Conservation (phyloP, 2,329 filamentous ascomycete species). For the Chalaropsis ovoidea region DNA sequence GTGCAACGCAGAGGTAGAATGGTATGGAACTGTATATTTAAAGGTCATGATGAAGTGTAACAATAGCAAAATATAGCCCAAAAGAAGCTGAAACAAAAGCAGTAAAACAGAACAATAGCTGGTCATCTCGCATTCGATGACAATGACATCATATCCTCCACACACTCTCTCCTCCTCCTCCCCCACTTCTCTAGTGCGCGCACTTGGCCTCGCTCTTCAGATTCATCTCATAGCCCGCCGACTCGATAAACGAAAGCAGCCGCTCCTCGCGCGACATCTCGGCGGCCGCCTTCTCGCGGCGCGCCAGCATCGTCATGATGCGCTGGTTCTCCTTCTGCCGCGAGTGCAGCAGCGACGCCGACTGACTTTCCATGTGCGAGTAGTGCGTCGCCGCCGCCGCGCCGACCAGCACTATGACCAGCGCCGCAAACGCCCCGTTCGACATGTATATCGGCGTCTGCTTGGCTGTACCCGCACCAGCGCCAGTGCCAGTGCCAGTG, state of each 20-base stretch:
- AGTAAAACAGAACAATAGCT: background rate
- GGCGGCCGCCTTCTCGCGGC: constrained; percentile 36
- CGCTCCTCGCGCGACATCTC: constrained; percentile 26
- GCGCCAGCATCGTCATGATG: constrained; percentile 42
- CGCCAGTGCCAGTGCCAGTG: constrained; percentile 36
- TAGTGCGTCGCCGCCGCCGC: constrained; percentile 60
- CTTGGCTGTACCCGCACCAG: constrained; percentile 28
- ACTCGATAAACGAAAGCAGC: constrained; percentile 26
- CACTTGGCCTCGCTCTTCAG: constrained; percentile 37
- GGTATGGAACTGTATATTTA: background rate
- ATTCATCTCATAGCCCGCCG: constrained; percentile 55
- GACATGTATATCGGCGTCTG: constrained; percentile 58
- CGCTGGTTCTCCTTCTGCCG: constrained; percentile 56
- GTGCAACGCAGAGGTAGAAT: background rate
- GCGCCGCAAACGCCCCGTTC: constrained; percentile 62
- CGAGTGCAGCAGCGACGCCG: constrained; percentile 53
- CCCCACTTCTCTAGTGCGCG: background rate
- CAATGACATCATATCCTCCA: background rate
- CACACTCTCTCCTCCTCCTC: background rate
- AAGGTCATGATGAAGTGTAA: background rate
- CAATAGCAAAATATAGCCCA: background rate
- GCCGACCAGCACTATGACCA: constrained; percentile 62
- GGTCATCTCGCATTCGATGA: background rate
- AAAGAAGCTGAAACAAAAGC: background rate
- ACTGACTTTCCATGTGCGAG: constrained; percentile 54